phyloP scores from a whole-genome alignment of 2,329 filamentous ascomycete species.

The Fusarium mexicanum region DNA sequence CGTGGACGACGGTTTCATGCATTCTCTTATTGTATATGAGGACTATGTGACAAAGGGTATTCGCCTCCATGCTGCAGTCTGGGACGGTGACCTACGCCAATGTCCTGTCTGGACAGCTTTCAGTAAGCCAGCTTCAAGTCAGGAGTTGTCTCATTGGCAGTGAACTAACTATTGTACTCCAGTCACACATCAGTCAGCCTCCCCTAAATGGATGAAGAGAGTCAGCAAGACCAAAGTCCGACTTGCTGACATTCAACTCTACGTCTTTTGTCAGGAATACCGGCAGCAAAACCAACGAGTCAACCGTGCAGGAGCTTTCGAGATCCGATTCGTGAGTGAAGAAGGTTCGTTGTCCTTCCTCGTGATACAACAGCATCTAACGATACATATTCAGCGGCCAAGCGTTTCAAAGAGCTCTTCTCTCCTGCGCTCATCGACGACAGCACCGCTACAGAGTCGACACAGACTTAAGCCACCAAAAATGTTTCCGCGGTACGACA shows the following conservation, averaged over 20 bases:
- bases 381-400: conserved; percentile 30
- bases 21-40: conserved; percentile 64
- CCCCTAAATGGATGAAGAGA: conserved; percentile 61
- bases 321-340: conserved; percentile 60
- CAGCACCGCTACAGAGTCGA: conserved; percentile 27
- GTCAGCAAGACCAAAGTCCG: conserved; percentile 59
- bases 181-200: conserved; percentile 64
- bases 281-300: conserved; percentile 62
- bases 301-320: conserved; percentile 58
- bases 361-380: conserved; percentile 7
- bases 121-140: conserved; percentile 51
- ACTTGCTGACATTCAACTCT: conserved; percentile 64
- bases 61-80: conserved; percentile 66
- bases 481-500: neutral
- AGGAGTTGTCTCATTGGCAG: neutral
- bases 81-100: conserved; percentile 61
- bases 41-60: conserved; percentile 59
- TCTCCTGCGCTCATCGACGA: conserved; percentile 33
- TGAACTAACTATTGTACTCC: neutral
- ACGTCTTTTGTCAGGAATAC: conserved; percentile 68
- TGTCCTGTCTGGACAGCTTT: conserved; percentile 74
- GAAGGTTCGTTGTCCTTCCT: conserved; percentile 46
- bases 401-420: conserved; percentile 56
- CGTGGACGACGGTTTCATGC: conserved; percentile 63
- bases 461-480: conserved; percentile 7